Conservation (phyloP, 2,329 filamentous ascomycete species). For the Fusarium pilosicola region DNA sequence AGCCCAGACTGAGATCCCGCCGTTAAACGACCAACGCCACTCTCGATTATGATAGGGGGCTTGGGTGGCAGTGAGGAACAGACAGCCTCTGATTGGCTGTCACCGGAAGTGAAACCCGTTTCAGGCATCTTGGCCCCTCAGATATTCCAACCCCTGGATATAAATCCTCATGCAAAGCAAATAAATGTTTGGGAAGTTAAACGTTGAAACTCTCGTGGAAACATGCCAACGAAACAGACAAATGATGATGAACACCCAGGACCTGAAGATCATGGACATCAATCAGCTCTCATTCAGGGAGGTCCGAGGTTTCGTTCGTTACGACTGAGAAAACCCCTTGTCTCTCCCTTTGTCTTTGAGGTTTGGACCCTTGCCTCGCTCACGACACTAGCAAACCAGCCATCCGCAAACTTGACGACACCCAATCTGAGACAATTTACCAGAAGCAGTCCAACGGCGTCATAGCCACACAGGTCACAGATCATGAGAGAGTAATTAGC, state of each 20-base stretch:
- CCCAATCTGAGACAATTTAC: conserved; percentile 31
- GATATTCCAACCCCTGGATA: conserved; percentile 25
- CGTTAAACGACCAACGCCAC: conserved; percentile 15
- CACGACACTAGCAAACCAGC: conserved; percentile 27
- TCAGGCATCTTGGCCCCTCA: conserved; percentile 39
- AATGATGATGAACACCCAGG: conserved; percentile 22
- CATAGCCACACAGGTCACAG: conserved; percentile 4
- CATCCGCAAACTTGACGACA: conserved; percentile 19
- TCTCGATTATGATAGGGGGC: conserved; percentile 18
- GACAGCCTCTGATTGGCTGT: conserved; percentile 27
- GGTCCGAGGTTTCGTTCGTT: conserved; percentile 9
- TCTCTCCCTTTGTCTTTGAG: conserved; percentile 21
- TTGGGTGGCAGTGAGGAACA: conserved; percentile 19
- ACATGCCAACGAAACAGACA: conserved; percentile 28
- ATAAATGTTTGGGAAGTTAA: conserved; percentile 17
- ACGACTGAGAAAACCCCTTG: conserved; percentile 11
- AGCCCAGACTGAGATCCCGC: conserved; percentile 26
- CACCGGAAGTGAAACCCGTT: conserved; percentile 37
- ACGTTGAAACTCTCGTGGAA: conserved; percentile 34
- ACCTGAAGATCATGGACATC: conserved; percentile 28
- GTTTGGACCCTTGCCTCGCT: conserved; percentile 27
- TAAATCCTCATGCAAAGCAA: conserved; percentile 16
- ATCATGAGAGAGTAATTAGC: conserved; percentile 1
- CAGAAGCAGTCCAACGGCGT: conserved; percentile 31
- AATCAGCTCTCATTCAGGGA: background rate